Conservation (phyloP, 805 yeast species). For the Danielia oregonensis region DNA sequence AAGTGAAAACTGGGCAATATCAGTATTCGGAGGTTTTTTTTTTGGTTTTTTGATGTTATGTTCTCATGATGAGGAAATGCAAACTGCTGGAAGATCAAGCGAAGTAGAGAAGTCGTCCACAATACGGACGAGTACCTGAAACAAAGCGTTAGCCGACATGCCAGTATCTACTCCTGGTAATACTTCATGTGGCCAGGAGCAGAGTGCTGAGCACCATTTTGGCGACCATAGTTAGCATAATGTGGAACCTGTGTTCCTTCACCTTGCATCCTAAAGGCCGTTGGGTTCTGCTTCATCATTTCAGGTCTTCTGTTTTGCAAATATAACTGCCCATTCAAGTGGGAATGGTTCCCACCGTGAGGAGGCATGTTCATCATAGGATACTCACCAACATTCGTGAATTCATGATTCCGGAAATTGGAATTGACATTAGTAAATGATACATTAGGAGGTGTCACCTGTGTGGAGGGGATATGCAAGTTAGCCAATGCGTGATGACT, state of each 20-base stretch:
- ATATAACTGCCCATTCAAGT: not conserved
- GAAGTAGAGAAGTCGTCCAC: not conserved
- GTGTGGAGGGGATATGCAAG: constrained; percentile 1
- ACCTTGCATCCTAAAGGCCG: too few relatives aligned
- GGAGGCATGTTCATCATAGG: not conserved
- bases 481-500: not conserved
- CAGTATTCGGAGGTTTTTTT: too few relatives aligned
- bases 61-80: too few relatives aligned
- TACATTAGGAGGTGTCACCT: constrained; percentile 1
- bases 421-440: constrained; percentile 4
- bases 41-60: not conserved
- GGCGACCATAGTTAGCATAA: not conserved
- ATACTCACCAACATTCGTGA: constrained; percentile 1
- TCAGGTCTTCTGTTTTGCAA: not conserved
- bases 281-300: too few relatives aligned
- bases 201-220: not conserved
- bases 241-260: too few relatives aligned
- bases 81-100: not conserved
- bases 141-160: too few relatives aligned
- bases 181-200: not conserved
- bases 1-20: too few relatives aligned
- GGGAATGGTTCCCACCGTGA: not conserved
- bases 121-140: not conserved
- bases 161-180: too few relatives aligned
- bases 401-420: not conserved